Base-by-base conservation (phyloP, 75 land plant species). In the Cunninghamia lanceolata region DNA sequence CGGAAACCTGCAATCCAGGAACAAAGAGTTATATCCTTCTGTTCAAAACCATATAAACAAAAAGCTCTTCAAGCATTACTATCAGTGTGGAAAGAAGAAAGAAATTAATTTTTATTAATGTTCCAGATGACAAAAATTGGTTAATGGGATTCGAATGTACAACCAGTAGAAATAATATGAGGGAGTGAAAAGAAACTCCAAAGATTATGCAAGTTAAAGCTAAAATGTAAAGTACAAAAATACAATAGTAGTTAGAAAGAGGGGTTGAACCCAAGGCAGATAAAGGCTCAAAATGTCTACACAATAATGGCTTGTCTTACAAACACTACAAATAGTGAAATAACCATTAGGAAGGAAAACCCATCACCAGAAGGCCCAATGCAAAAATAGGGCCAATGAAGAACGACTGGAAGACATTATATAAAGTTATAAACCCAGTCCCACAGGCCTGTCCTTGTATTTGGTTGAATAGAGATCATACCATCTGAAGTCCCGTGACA, bases 1-100 rank as follows among this genome's bases (percentile, higher is more conserved):
- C 87, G 83, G 54, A 45, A 39, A 54, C 79, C 84, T 90, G 82
- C 85, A 89, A 56, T 25, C 40, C 34, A 79, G 40, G 75, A 50
- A 14, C 25, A 5, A 68, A 70, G 36, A 82, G 47, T 66, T 46
- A 80, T 80, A 21, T 80, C 30, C 50, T 45, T 80, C 45, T 80
- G 50, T 40, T 43, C 50, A 45, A n/a, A 80, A 45, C 13, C 7
- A n/a, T 43, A 40, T 28, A 3, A 71, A 71, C 75, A 71, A 34
- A 32, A 30, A 71, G 25, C 1, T 63, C 68, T 63, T 63, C n/a
- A 25, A 25, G 68, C 68, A 63, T 25, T 21, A 25, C 8, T n/a
- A 63, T 63, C 28, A 59, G 4, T 59, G 4, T 59, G 25, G 6
- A 59, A 59, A 59, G 6, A 59, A 21, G 25, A 59, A 21, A 59